A percentile compares a stretch with the other conserved stretches of the same genome.
These are phyloP conservation scores for Cochlearia excelsa DNA, from an alignment of 345 rosid species.

Conservation along the genomic window DNA sequence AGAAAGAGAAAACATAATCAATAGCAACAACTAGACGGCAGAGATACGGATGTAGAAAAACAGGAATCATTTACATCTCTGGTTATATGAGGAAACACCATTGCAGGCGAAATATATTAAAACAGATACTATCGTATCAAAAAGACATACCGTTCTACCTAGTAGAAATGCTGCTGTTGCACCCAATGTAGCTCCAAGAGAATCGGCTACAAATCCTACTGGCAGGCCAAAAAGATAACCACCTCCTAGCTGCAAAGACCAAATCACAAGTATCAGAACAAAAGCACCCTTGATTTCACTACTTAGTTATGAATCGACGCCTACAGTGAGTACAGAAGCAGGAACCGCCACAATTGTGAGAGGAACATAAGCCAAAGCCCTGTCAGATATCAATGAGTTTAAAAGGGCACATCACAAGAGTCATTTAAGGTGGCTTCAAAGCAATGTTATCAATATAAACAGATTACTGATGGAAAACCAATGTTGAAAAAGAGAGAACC, in stretches of 20 bases:
- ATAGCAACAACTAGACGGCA: slow-evolving; percentile 4
- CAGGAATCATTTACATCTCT: slow-evolving; percentile 4
- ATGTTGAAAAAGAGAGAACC: slow-evolving; percentile 8
- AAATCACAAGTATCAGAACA: slow-evolving; percentile 5
- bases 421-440: background rate
- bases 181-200: slow-evolving; percentile 90
- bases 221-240: slow-evolving; percentile 98
- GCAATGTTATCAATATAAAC: background rate
- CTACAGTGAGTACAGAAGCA: slow-evolving; percentile 57
- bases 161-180: slow-evolving; percentile 95
- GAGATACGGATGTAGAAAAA: slow-evolving; percentile 10
- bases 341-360: slow-evolving; percentile 52
- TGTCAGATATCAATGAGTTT: slow-evolving; percentile 18
- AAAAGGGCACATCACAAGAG: background rate
- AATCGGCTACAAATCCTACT: slow-evolving; percentile 95
- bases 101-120: slow-evolving; percentile 4
- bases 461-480: background rate
- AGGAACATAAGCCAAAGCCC: slow-evolving; percentile 51
- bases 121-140: background rate
- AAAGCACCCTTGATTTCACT: slow-evolving; percentile 4
- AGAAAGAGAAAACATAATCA: slow-evolving; percentile 8
- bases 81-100: background rate
- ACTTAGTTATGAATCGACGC: slow-evolving; percentile 21
- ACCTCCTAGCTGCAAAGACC: slow-evolving; percentile 79
- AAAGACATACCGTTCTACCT: slow-evolving; percentile 74